Base-by-base conservation (phyloP, 2,329 filamentous ascomycete species). In the Penicillium sp. region DNA sequence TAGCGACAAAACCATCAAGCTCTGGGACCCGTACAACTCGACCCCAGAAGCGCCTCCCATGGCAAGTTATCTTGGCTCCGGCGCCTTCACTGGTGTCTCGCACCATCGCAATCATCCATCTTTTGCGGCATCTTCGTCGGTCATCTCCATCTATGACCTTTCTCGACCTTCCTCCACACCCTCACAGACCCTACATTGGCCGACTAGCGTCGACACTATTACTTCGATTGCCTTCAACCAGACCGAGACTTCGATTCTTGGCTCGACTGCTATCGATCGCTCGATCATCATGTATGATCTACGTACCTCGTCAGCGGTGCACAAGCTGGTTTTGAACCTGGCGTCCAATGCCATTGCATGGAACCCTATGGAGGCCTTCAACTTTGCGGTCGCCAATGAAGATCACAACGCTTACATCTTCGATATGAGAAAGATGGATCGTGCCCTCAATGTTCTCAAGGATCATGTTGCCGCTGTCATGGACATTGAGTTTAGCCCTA, bases 341-440 rank as follows among this genome's bases (percentile, higher is more conserved):
- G 87, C 93, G 40, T 90, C 87, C 61, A 97, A 97, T 79, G 85
- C 88, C 52, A 84, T 97, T 55, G 85, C 90, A 46, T 99, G 94
- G 92, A 97, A 97, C 68, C 95, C 95, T 0, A 95, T 97, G 89
- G 93, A 97, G 77, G 91, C 93, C 7, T 96, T 96, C 83, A 97
- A 98, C 79, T 89, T 98, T 72, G 94, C 93, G 16, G 88, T 93
- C 33, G 95, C 92, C 13, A 96, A 91, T 69, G 95, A 99, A 81
- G 95, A 98, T 73, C 94, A 97, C 80, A 96, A 96, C 76, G 85
- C 90, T 66, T 92, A 93, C 73, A 85, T 97, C 62, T 99, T 99
- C 72, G 95, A 99, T 77, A 96, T 96, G 86, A 87, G 95, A 69
- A 94, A 92, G 74, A 89, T 97, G 76, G 88, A 91, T 68, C 88